phyloP scores from a whole-genome alignment of 2,329 filamentous ascomycete species.

The Fusarium nanum region DNA sequence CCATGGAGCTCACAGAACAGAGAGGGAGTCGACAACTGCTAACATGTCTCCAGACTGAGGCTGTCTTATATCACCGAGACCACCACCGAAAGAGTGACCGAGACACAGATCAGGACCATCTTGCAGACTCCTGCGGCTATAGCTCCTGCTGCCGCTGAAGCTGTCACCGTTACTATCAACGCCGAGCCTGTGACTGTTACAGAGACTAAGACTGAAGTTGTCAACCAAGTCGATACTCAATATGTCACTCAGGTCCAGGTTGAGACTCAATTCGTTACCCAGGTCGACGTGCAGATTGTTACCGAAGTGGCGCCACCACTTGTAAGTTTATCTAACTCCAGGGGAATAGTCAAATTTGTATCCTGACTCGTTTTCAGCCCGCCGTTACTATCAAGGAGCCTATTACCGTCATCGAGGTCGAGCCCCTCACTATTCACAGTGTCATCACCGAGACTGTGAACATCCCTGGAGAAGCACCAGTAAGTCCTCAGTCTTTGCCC shows the following conservation, averaged over 20 bases:
- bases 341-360: rapidly evolving
- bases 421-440: conserved; percentile 7
- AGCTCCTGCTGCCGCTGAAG: conserved; percentile 8
- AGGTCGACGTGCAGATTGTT: conserved; percentile 14
- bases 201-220: conserved; percentile 19
- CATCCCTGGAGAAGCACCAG: conserved; percentile 33
- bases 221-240: conserved; percentile 34
- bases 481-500: conserved; percentile 10
- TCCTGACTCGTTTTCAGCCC: conserved; percentile 15
- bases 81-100: conserved; percentile 36
- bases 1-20: neutral
- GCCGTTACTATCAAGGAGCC: conserved; percentile 26
- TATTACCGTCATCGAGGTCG: conserved; percentile 34
- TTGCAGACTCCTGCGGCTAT: conserved; percentile 22
- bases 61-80: conserved; percentile 45
- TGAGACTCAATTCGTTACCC: conserved; percentile 22
- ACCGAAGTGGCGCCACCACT: conserved; percentile 30
- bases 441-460: conserved; percentile 22
- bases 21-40: neutral
- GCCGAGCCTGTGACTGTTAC: conserved; percentile 26
- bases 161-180: conserved; percentile 38
- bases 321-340: conserved; percentile 14
- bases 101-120: conserved; percentile 28
- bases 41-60: conserved; percentile 34
- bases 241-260: conserved; percentile 26